Evolutionary conservation across 1,139 yeast species (phyloP).

Genomic region (Nakaseomyces kungkrabaensis): DNA sequence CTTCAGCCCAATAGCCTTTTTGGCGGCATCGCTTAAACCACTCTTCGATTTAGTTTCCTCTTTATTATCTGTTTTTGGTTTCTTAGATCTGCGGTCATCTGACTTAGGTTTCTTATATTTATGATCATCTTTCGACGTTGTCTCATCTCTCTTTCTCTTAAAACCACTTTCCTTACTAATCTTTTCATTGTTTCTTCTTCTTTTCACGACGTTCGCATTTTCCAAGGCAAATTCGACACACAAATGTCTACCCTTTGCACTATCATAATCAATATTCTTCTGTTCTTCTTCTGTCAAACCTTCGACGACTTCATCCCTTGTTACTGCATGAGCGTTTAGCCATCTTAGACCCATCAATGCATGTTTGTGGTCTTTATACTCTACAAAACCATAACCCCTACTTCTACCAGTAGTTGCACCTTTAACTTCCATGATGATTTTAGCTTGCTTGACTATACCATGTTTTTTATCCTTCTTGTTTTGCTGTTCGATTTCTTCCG

Average conservation of each 20-base stretch:
- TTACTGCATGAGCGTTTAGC: slow-evolving; percentile 88
- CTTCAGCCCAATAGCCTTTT: slow-evolving; percentile 1
- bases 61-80: not conserved
- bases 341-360: slow-evolving; percentile 97
- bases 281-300: slow-evolving; percentile 66
- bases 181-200: slow-evolving; percentile 66
- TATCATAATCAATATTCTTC: slow-evolving; percentile 43
- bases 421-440: slow-evolving; percentile 84
- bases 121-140: slow-evolving; percentile 16
- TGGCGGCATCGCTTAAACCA: not conserved
- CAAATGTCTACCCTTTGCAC: slow-evolving; percentile 55
- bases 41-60: not conserved
- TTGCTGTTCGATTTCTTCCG: slow-evolving; percentile 36
- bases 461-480: slow-evolving; percentile 58
- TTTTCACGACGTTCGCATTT: slow-evolving; percentile 83
- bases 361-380: slow-evolving; percentile 81
- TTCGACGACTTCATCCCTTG: slow-evolving; percentile 55
- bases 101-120: not conserved
- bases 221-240: slow-evolving; percentile 95
- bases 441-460: slow-evolving; percentile 91
- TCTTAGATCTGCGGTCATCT: not conserved
- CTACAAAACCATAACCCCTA: slow-evolving; percentile 94
- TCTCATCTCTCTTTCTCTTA: slow-evolving; percentile 44
- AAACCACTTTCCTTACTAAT: slow-evolving; percentile 55
- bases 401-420: slow-evolving; percentile 81